Conservation (phyloP, 768 basidiomycete genomes). For the Pleurotus salmoneostramineus region DNA sequence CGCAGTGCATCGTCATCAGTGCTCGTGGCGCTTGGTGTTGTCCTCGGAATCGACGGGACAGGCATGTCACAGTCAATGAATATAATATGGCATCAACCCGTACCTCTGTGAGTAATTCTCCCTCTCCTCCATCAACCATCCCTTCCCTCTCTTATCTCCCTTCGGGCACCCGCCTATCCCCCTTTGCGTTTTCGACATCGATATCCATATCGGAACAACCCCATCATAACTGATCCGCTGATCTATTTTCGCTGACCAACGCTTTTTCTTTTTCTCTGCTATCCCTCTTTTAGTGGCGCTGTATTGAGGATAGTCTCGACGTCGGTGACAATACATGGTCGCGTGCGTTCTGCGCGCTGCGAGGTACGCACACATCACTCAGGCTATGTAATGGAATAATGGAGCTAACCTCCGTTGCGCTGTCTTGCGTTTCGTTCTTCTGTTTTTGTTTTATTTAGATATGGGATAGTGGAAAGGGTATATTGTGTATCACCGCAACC, state of each 20-base stretch:
- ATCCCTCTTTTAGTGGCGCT: constrained; percentile 27
- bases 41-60: constrained; percentile 35
- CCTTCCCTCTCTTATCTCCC: too few species aligned
- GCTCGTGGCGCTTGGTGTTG: constrained; percentile 36
- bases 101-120: constrained; percentile 24
- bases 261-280: not conserved
- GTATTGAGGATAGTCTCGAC: constrained; percentile 37
- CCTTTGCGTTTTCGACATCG: too few species aligned
- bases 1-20: constrained; percentile 41
- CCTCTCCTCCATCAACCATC: too few species aligned
- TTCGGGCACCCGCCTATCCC: too few species aligned
- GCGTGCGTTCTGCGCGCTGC: constrained; percentile 37
- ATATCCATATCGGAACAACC: too few species aligned
- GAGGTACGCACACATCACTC: constrained; percentile 28
- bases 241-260: constrained; percentile 14
- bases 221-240: constrained; percentile 5
- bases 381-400: too few species aligned
- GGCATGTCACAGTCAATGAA: constrained; percentile 51
- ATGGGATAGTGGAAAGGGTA: not conserved
- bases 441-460: not conserved
- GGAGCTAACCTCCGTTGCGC: too few species aligned
- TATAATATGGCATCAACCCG: constrained; percentile 45
- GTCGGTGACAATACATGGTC: constrained; percentile 36
- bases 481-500: constrained; percentile 1
- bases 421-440: too few species aligned